Evolutionary conservation across 495 filamentous ascomycete genomes (phyloP).

Genomic region (Alectoria sarmentosa): DNA sequence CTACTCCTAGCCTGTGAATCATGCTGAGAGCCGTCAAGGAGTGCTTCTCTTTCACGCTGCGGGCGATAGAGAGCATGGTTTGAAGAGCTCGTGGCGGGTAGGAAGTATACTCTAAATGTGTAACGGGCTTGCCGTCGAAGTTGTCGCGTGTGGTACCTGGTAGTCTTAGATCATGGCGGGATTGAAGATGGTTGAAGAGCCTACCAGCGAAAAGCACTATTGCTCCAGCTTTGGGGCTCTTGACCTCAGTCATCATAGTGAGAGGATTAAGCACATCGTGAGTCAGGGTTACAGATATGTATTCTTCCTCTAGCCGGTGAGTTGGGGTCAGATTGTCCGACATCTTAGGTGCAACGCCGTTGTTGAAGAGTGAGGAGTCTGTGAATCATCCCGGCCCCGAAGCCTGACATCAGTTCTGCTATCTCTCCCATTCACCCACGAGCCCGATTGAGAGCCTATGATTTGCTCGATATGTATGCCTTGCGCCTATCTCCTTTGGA

Average conservation of each 20-base stretch:
- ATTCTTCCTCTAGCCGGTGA: slow-evolving; percentile 9
- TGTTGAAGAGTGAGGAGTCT: background rate
- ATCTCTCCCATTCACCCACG: background rate
- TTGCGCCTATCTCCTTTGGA: too few species aligned
- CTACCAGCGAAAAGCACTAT: slow-evolving; percentile 80
- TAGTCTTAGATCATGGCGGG: slow-evolving; percentile 17
- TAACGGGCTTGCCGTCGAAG: slow-evolving; percentile 68
- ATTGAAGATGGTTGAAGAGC: slow-evolving; percentile 2
- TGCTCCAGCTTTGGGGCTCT: slow-evolving; percentile 75
- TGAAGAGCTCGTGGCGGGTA: slow-evolving; percentile 71
- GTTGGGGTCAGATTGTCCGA: background rate
- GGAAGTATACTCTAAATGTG: slow-evolving; percentile 72
- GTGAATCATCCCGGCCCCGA: background rate
- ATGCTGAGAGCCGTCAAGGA: slow-evolving; percentile 64
- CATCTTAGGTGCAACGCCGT: slow-evolving; percentile 3
- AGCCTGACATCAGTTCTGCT: background rate
- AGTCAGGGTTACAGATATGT: slow-evolving; percentile 38
- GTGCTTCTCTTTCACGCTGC: slow-evolving; percentile 49
- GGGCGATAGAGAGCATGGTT: slow-evolving; percentile 65
- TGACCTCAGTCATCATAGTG: slow-evolving; percentile 56
- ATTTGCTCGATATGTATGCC: too few species aligned
- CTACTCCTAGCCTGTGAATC: slow-evolving; percentile 77
- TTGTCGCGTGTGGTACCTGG: slow-evolving; percentile 81
- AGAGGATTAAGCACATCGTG: slow-evolving; percentile 52
- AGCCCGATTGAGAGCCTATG: too few species aligned